Evolutionary conservation across 2,329 filamentous ascomycete species (phyloP).

Genomic region (Fusarium sp.): DNA sequence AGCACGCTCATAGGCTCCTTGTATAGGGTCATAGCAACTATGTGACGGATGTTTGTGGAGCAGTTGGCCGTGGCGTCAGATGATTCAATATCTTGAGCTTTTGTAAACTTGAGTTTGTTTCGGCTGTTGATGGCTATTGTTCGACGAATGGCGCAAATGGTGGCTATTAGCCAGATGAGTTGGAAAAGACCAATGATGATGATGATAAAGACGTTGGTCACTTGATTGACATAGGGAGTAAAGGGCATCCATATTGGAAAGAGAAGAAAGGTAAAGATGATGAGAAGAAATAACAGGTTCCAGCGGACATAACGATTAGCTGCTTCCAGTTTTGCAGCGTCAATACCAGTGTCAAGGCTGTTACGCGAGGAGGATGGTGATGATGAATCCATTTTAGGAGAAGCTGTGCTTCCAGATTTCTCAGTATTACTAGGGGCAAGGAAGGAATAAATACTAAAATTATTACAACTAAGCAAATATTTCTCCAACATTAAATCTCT

Average conservation of each 20-base stretch:
- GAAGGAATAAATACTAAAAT: background rate
- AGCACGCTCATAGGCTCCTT: constrained; percentile 26
- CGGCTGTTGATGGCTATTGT: constrained; percentile 21
- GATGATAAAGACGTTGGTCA: constrained; percentile 18
- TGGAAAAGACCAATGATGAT: constrained; percentile 23
- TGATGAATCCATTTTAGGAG: constrained; percentile 2
- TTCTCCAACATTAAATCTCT: background rate
- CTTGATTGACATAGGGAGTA: constrained; percentile 13
- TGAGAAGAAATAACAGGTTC: constrained; percentile 15
- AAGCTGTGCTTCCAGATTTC: background rate
- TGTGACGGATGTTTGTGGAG: constrained; percentile 17
- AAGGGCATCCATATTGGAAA: constrained; percentile 28
- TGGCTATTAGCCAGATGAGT: constrained; percentile 26
- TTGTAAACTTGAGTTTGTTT: background rate
- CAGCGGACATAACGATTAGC: constrained; percentile 27
- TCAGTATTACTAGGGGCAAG: background rate
- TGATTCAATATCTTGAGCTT: constrained; percentile 12
- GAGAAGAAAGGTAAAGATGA: constrained; percentile 17
- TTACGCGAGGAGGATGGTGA: background rate
- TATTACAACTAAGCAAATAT: background rate
- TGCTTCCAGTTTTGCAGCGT: constrained; percentile 22
- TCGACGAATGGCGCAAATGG: constrained; percentile 27
- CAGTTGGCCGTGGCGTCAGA: background rate
- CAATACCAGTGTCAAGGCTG: constrained; percentile 10
- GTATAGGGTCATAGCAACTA: constrained; percentile 29